Evolutionary conservation across 2,329 filamentous ascomycete species (phyloP).

Genomic region (Purpureocillium lavendulum): DNA sequence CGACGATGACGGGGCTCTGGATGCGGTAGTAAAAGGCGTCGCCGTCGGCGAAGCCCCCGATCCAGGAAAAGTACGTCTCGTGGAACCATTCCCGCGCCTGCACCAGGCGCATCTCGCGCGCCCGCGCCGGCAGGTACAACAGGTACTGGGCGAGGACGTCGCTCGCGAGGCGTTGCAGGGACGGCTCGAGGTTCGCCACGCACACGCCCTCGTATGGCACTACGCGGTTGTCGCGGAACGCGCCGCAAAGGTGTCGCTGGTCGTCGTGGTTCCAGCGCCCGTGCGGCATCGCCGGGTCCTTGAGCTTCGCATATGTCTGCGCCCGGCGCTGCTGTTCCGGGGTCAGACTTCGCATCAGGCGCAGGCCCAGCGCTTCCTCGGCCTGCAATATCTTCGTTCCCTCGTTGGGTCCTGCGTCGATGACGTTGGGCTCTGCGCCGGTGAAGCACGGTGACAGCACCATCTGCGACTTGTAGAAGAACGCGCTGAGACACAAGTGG

Average conservation of each 20-base stretch:
- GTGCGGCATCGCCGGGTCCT: conserved; percentile 56
- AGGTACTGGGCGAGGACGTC: not conserved
- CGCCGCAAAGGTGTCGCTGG: conserved; percentile 69
- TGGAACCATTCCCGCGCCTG: conserved; percentile 46
- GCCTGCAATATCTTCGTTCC: conserved; percentile 58
- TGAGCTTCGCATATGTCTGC: conserved; percentile 50
- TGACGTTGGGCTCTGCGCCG: conserved; percentile 69
- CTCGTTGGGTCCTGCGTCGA: conserved; percentile 53
- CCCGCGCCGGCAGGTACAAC: conserved; percentile 12
- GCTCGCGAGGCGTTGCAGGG: conserved; percentile 36
- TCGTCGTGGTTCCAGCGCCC: conserved; percentile 76
- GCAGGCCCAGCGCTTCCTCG: conserved; percentile 57
- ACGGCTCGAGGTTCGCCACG: conserved; percentile 36
- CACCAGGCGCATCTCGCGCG: conserved; percentile 45
- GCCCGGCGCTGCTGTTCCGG: conserved; percentile 37
- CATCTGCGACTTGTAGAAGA: conserved; percentile 57
- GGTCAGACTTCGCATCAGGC: conserved; percentile 58
- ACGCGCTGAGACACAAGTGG: conserved; percentile 65
- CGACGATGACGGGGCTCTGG: conserved; percentile 65
- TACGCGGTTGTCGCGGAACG: conserved; percentile 68
- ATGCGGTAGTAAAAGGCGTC: conserved; percentile 65
- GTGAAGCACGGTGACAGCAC: conserved; percentile 69
- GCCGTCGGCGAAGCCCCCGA: conserved; percentile 53
- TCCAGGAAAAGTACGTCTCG: conserved; percentile 79
- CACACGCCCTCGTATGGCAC: conserved; percentile 65